Evolutionary conservation across 2,329 filamentous ascomycete genomes (phyloP).

Genomic region (Trichoderma polysporum): DNA sequence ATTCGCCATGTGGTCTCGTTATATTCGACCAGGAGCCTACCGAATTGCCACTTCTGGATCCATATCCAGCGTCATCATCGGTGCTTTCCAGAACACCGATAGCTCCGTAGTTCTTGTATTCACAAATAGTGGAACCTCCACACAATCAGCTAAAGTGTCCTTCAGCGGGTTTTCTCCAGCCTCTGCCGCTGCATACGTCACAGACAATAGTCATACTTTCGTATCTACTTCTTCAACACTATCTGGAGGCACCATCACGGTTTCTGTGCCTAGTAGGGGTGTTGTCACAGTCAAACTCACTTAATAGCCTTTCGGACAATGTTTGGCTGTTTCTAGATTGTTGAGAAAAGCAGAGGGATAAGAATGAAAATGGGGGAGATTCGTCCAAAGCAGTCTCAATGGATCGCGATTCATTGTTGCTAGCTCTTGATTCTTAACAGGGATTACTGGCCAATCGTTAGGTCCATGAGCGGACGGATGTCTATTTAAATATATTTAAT

Average conservation of each 20-base stretch:
- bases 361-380: not conserved
- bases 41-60: not conserved
- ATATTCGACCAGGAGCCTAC: not conserved
- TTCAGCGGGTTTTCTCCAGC: not conserved
- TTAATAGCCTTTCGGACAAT: not conserved
- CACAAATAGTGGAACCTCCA: not conserved
- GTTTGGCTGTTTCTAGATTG: not conserved
- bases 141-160: not conserved
- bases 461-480: no score
- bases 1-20: slow-evolving; percentile 14
- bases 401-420: no score
- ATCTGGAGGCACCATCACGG: not conserved
- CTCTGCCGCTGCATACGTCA: slow-evolving; percentile 1
- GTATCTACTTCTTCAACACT: not conserved
- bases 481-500: no score
- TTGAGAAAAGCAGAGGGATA: not conserved
- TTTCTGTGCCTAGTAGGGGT: not conserved
- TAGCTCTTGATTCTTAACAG: no score
- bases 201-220: slow-evolving; percentile 2
- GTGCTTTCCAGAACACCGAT: slow-evolving; percentile 7
- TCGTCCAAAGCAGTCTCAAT: not conserved
- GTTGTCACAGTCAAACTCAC: slow-evolving; percentile 2
- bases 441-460: no score
- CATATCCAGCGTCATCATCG: not conserved
- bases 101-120: not conserved